Percentiles rank a stretch among this genome's conserved stretches.
Evolutionary conservation across 2,329 filamentous ascomycete genomes (phyloP).

Genomic region (Ophiocordyceps camponoti-rufipedis): DNA sequence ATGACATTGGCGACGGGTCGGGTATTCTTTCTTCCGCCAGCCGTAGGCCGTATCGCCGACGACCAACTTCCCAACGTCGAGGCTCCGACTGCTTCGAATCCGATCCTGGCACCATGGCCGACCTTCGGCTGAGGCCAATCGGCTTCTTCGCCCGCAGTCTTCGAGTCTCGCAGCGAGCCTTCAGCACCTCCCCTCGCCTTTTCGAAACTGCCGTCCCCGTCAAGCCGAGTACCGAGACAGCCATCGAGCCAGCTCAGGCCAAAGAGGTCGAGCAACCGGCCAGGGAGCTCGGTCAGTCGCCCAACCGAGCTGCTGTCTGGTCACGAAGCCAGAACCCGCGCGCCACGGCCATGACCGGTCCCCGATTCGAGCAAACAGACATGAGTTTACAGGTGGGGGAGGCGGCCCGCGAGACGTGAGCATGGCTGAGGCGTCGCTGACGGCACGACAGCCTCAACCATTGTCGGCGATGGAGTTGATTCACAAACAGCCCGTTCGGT

Average conservation of each 20-base stretch:
- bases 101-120: constrained; percentile 17
- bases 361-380: constrained; percentile 92
- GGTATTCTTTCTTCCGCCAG: background rate
- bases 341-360: constrained; percentile 73
- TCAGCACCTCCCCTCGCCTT: constrained; percentile 28
- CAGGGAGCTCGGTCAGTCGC: constrained; percentile 53
- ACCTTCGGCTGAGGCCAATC: constrained; percentile 26
- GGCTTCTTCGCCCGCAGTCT: constrained; percentile 24
- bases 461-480: constrained; percentile 86
- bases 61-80: too few species aligned
- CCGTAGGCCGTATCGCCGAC: background rate
- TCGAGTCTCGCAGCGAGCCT: constrained; percentile 25
- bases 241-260: constrained; percentile 21
- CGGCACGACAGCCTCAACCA: constrained; percentile 53
- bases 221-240: constrained; percentile 19
- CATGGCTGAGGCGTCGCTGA: constrained; percentile 5
- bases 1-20: background rate
- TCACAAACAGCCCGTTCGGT: constrained; percentile 85
- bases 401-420: background rate
- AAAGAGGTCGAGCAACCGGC: constrained; percentile 33
- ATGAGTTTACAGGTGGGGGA: constrained; percentile 68
- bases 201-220: constrained; percentile 24
- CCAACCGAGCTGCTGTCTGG: constrained; percentile 71
- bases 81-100: background rate
- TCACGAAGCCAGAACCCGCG: constrained; percentile 70